Base-by-base conservation (phyloP, 805 yeast genomes). In the Soucietia sequanensis region DNA sequence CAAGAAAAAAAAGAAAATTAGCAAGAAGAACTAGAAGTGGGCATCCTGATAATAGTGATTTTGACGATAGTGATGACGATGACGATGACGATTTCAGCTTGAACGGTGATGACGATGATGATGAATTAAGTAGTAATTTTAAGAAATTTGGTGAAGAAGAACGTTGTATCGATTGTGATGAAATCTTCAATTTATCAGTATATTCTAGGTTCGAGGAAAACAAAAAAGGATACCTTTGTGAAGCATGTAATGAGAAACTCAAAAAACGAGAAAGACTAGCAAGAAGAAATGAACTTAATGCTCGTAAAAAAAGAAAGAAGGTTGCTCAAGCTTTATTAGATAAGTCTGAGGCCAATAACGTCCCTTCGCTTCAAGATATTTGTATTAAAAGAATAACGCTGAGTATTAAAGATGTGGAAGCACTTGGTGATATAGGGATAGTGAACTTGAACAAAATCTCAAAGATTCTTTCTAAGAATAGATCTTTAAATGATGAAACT, bases 251-350 rank as follows among this genome's bases (percentile, higher is more conserved):
- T 16, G 68, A 63, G 33, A 41, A 38, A 22, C 45, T 62, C 34
- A 56, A 61, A 48, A 60, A 54, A 48, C 58, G 65, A 48, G 78
- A 72, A 58, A 58, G 64, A 39, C 60, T 63, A 38, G 64, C 70
- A 33, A 69, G 68, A 43, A 66, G 68, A 43, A 76, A 73, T 47
- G 82, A 80, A 57, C 51, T 80, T 15, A 73, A 75, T 34, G 86
- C 85, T 12, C 69, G 93, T 34, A 84, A 84, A 54, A 76, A 76
- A 47, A 75, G 95, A 39, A 85, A 84, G 64, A 80, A 78, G 61
- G 65, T 83, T 30, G 96, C 98, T 1, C 84, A 81, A 37, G 95
- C 96, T 3, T 68, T 93, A 28, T 65, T 93, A 33, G 90, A 93
- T 49, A 75, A 80, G 50, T 74, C 78, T 37, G 79, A 77, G 15